Conservation (phyloP, 1,284 basidiomycete species). For the Thecaphora frezii region DNA sequence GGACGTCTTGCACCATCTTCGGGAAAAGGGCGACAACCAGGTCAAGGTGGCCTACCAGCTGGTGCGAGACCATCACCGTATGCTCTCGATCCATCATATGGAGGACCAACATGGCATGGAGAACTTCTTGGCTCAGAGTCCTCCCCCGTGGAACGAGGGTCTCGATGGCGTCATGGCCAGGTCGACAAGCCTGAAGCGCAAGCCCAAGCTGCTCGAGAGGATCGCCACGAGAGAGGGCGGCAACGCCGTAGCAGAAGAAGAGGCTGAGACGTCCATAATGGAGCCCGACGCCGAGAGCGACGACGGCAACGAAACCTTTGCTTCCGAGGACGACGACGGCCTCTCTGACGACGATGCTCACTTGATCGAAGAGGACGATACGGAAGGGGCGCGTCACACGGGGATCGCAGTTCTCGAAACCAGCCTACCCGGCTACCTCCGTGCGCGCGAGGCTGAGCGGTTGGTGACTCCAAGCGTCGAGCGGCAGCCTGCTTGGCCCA, state of each 20-base stretch:
- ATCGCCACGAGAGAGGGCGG: constrained; percentile 6
- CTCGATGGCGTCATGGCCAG: constrained; percentile 52
- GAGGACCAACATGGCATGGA: constrained; percentile 60
- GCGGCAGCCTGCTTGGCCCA: constrained; percentile 23
- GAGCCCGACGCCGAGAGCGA: constrained; percentile 38
- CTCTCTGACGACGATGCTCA: constrained; percentile 40
- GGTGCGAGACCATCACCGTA: constrained; percentile 81
- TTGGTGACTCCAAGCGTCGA: constrained; percentile 29
- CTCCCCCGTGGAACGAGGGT: constrained; percentile 64
- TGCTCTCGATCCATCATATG: constrained; percentile 69
- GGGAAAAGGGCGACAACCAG: constrained; percentile 84
- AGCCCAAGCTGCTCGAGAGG: constrained; percentile 9
- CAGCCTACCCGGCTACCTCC: constrained; percentile 30
- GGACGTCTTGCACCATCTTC: constrained; percentile 81
- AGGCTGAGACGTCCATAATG: constrained; percentile 15
- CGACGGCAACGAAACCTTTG: constrained; percentile 40
- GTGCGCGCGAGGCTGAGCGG: constrained; percentile 24
- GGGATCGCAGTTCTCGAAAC: constrained; percentile 47
- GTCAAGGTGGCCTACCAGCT: constrained; percentile 96
- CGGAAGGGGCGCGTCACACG: constrained; percentile 19
- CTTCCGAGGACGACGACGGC: constrained; percentile 44
- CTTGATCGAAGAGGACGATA: constrained; percentile 34
- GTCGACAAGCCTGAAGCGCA: constrained; percentile 38
- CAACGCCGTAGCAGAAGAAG: constrained; percentile 21
- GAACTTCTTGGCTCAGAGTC: constrained; percentile 63